Evolutionary conservation across 306 rosid species (phyloP), one percentile per base, ranked within the genome.

Genomic region (Begonia loranthoides): DNA sequence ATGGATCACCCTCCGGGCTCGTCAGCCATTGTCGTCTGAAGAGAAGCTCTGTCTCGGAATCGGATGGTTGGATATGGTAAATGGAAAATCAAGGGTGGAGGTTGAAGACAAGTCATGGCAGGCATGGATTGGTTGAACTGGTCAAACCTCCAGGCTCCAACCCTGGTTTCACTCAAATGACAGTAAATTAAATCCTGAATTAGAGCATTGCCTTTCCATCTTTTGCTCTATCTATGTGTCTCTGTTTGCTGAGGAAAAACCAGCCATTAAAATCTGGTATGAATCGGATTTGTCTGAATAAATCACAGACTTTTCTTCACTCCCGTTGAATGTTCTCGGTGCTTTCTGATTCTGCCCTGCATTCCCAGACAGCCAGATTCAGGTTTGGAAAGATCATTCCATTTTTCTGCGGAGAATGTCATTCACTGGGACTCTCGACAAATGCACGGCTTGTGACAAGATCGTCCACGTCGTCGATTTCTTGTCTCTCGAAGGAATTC

Each of bases 381-480:
- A 51, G 11, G 9, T 46, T 12, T 16, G 17, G 13, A 28, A 48
- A 15, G 45, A 43, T 12, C 41, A 24, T 39, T 39, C 10, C 43
- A 39, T 39, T 16, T 17, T 39, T 17, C 22, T 39, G 5, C 24
- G 15, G 16, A 66, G 51, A 52, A 89, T 90, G 97, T 68, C 95
- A 19, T 90, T 90, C 74, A 86, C 99, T 3, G 99, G 99, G 72
- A 90, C 99, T 50, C 61, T 83, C 71, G 99, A 90, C 41, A 90
- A 82, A 80, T 90, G 99, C 87, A 69, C 57, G 55, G 94, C 88
- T 47, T 90, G 99, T 63, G 94, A 90, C 15, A 90, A 83, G 86
- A 86, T 94, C 51, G 99, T 90, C 19, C 79, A 90, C 66, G 99
- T 83, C 38, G 94, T 86, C 59, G 99, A 90, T 44, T 51, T 78